A percentile compares a stretch with the other conserved stretches of the same genome.
These are phyloP conservation scores for Furcasterigmium sp. DNA, from an alignment of 2,329 filamentous ascomycete genomes.

Conservation along the genomic window DNA sequence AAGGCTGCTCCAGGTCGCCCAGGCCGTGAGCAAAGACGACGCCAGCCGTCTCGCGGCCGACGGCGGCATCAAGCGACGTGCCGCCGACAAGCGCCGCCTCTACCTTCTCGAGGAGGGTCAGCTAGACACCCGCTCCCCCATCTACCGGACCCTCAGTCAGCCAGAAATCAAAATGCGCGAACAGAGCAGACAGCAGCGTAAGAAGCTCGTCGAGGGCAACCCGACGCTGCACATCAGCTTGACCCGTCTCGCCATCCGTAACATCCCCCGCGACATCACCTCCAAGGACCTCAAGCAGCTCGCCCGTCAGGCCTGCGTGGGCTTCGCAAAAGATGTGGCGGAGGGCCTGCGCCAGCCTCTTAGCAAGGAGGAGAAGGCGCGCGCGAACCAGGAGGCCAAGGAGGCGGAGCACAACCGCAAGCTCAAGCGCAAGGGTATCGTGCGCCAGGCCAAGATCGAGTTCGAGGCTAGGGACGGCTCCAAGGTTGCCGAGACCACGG, in stretches of 20 bases:
- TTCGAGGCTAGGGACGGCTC: slow-evolving; percentile 83
- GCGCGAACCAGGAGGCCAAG: slow-evolving; percentile 74
- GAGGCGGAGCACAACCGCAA: slow-evolving; percentile 77
- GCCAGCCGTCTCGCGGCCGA: slow-evolving; percentile 71
- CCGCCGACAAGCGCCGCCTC: slow-evolving; percentile 85
- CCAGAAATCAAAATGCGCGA: slow-evolving; percentile 85
- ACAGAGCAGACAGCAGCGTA: slow-evolving; percentile 79
- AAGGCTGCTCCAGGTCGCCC: slow-evolving; percentile 76
- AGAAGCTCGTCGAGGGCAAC: slow-evolving; percentile 86
- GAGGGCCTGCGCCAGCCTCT: slow-evolving; percentile 68
- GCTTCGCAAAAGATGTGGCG: slow-evolving; percentile 88
- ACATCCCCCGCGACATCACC: slow-evolving; percentile 76
- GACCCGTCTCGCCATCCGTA: slow-evolving; percentile 85
- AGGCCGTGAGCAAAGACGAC: slow-evolving; percentile 79
- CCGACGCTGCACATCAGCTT: slow-evolving; percentile 84
- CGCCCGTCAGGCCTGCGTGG: slow-evolving; percentile 86
- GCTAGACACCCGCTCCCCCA: slow-evolving; percentile 68
- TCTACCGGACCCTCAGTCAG: slow-evolving; percentile 71
- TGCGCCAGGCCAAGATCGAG: slow-evolving; percentile 90
- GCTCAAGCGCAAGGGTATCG: slow-evolving; percentile 76
- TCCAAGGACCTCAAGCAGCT: slow-evolving; percentile 89
- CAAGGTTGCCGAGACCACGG: slow-evolving; percentile 73
- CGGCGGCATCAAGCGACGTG: slow-evolving; percentile 56
- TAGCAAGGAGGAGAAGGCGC: slow-evolving; percentile 81
- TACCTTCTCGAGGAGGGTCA: slow-evolving; percentile 86